Evolutionary conservation across 2,329 filamentous ascomycete species (phyloP), one percentile per base, ranked within the genome.

Genomic region (Fusarium circinatum): DNA sequence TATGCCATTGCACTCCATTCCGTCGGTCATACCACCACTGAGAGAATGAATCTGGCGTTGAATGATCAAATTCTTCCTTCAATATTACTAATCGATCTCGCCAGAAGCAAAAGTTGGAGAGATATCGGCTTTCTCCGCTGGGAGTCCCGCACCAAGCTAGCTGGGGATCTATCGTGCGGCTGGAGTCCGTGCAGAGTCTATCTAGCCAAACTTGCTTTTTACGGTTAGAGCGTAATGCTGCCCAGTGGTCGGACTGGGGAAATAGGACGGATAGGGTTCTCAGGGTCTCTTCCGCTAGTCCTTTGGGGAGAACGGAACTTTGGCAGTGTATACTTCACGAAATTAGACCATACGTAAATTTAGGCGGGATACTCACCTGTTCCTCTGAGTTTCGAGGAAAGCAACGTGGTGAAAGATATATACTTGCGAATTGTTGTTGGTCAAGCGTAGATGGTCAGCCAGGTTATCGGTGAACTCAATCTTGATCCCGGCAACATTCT

Each of bases 221-320:
- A 1, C 48, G 30, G 22, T 51, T 51, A 4, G 48, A 24, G 0
- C 22, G 5, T 1, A 34, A 0, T 8, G 17, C 48, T 14, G 48
- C 3, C 48, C 48, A 51, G 30, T 51, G 48, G 0, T 34, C 30
- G 0, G 48, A 51, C 1, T 34, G 48, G 0, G 48, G 48, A 0
- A 51, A 51, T 0, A 51, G 4, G 0, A 34, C 1, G 0, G 48
- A 17, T 0, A 51, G 6, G 0, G 30, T 51, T 24, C 48, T 14
- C 0, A 51, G 22, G 0, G 48, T 51, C 4, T 51, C 48, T 14
- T 51, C 48, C 0, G 48, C 30, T 2, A 51, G 0, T 0, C 22
- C 48, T 20, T 14, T 2, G 0, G 47, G 47, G 0, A 32, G 47
- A 30, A 30, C 28, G 28, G 28, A 9, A 30, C 28, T 30, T 28